These are phyloP conservation scores for Centella asiatica DNA, from an alignment of 129 eudicot genomes.

Conservation along the genomic window DNA sequence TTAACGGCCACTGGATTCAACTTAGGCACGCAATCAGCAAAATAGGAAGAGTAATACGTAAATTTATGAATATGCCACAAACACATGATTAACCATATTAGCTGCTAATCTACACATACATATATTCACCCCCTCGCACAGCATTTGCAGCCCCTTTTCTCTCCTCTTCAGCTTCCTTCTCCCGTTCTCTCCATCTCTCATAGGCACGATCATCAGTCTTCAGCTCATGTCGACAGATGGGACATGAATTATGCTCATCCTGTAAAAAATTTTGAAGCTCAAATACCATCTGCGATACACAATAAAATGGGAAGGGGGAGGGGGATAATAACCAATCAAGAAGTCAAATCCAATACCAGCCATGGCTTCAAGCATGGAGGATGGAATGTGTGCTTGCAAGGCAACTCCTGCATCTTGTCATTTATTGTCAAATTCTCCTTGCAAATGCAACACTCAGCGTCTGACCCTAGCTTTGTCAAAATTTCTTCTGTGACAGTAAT, in stretches of 20 bases:
- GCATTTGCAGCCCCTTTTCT: conserved; percentile 96
- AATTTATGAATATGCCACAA: not conserved
- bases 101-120: conserved; percentile 52
- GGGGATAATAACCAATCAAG: too few relatives aligned
- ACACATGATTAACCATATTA: not conserved
- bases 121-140: conserved; percentile 87
- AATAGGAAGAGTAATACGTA: too few relatives aligned
- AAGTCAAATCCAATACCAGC: conserved; percentile 46
- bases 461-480: conserved; percentile 47
- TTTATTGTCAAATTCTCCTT: conserved; percentile 62
- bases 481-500: conserved; percentile 51
- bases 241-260: conserved; percentile 97
- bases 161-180: conserved; percentile 95
- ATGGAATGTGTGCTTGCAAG: conserved; percentile 90
- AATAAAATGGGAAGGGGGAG: too few relatives aligned
- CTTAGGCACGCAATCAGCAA: not conserved
- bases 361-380: conserved; percentile 98
- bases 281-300: too few relatives aligned
- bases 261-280: conserved; percentile 10
- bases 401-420: conserved; percentile 91
- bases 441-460: conserved; percentile 86
- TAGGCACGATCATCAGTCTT: conserved; percentile 87
- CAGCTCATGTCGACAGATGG: conserved; percentile 88
- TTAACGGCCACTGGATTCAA: not conserved
- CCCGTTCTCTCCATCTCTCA: conserved; percentile 90